A percentile compares a stretch with the other conserved stretches of the same genome.
phyloP scores from a whole-genome alignment of 768 basidiomycete genomes.

The Kwoniella sp. region DNA sequence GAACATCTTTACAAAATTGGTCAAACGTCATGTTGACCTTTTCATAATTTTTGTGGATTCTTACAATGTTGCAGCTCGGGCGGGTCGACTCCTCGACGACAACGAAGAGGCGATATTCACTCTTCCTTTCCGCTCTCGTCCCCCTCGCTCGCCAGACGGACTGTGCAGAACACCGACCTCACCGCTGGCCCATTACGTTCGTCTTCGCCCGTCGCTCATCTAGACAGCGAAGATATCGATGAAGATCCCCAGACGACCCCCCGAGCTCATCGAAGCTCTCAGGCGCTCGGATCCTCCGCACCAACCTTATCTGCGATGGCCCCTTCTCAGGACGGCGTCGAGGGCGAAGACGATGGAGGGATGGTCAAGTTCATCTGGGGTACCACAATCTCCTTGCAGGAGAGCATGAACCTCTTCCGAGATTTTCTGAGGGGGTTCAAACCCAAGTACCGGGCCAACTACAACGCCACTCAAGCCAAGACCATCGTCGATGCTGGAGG shows the following conservation, averaged over 20 bases:
- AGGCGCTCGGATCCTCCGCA: conserved; percentile 57
- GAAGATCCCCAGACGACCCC: conserved; percentile 26
- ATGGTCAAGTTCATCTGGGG: conserved; percentile 92
- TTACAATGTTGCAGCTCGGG: conserved; percentile 48
- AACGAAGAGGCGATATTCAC: conserved; percentile 86
- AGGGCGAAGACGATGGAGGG: conserved; percentile 65
- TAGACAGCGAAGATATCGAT: conserved; percentile 25
- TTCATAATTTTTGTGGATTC: no score
- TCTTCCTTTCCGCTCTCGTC: conserved; percentile 69
- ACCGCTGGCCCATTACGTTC: conserved; percentile 64
- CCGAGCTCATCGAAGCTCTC: conserved; percentile 6
- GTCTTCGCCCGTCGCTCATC: conserved; percentile 24
- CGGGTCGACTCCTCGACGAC: conserved; percentile 67
- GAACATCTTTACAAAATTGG: not conserved
- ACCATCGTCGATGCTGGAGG: conserved; percentile 47
- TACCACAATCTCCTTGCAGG: conserved; percentile 86
- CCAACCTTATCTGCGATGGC: conserved; percentile 63
- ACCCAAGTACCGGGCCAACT: conserved; percentile 75
- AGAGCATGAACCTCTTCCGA: conserved; percentile 87
- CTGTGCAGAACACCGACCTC: conserved; percentile 60
- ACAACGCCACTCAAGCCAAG: conserved; percentile 60
- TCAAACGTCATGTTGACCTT: not conserved
- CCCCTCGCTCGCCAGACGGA: conserved; percentile 58
- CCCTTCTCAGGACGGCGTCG: conserved; percentile 62
- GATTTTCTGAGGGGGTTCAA: conserved; percentile 92